phyloP scores from a whole-genome alignment of 768 basidiomycete species.

The Agrocybe praecox region DNA sequence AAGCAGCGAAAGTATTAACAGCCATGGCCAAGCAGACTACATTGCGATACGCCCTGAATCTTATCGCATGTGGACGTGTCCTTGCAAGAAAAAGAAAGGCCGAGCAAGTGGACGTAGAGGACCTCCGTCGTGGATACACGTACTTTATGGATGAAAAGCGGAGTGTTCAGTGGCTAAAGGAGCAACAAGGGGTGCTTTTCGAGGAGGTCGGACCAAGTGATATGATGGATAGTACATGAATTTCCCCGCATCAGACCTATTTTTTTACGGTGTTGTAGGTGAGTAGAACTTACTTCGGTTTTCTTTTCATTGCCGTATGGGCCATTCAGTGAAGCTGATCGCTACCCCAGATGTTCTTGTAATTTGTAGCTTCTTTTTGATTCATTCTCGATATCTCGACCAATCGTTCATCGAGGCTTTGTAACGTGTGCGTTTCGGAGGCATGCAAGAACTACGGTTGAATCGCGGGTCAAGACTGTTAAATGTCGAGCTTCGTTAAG shows the following conservation, averaged over 20 bases:
- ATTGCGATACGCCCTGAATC: conserved; percentile 90
- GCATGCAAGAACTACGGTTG: conserved; percentile 21
- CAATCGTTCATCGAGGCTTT: conserved; percentile 14
- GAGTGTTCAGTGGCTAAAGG: conserved; percentile 89
- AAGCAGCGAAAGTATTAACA: conserved; percentile 79
- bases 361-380: conserved; percentile 9
- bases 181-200: conserved; percentile 75
- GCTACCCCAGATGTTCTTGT: conserved; percentile 14
- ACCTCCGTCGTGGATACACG: conserved; percentile 80
- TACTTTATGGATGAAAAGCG: conserved; percentile 95
- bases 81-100: conserved; percentile 83
- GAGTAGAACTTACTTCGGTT: conserved; percentile 1
- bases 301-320: conserved; percentile 1
- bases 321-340: conserved; percentile 10
- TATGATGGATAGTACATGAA: conserved; percentile 23
- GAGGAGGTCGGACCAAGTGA: conserved; percentile 58
- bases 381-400: conserved; percentile 1
- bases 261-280: conserved; percentile 7
- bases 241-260: neutral
- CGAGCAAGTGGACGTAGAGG: conserved; percentile 81
- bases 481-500: conserved; percentile 13
- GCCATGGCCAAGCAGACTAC: conserved; percentile 90
- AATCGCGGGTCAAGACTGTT: conserved; percentile 22
- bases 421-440: conserved; percentile 15
- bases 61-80: conserved; percentile 91